These are phyloP conservation scores for Flaveria floridana DNA, from an alignment of 140 eudicot species.

Conservation along the genomic window DNA sequence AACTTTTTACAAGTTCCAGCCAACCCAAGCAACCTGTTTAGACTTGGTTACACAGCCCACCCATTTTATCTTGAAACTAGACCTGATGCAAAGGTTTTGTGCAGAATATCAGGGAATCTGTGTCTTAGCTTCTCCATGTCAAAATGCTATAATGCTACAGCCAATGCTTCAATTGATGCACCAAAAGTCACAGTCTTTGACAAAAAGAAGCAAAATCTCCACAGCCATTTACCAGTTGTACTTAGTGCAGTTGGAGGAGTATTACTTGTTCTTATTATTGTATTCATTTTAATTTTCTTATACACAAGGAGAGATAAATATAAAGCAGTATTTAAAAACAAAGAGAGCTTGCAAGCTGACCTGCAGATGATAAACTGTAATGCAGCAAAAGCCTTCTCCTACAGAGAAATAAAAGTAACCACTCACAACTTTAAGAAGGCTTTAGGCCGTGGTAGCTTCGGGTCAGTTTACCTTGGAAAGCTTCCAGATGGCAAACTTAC, in stretches of 20 bases:
- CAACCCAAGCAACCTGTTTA: not conserved
- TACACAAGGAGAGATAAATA: slow-evolving; percentile 48
- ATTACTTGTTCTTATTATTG: slow-evolving; percentile 36
- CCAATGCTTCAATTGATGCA: slow-evolving; percentile 56
- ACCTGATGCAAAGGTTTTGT: slow-evolving; percentile 23
- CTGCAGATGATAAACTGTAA: slow-evolving; percentile 50
- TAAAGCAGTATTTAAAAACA: slow-evolving; percentile 29
- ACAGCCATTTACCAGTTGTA: slow-evolving; percentile 51
- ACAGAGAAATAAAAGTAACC: slow-evolving; percentile 74
- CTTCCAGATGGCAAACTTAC: slow-evolving; percentile 66
- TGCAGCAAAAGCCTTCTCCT: slow-evolving; percentile 66
- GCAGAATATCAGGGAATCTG: slow-evolving; percentile 86
- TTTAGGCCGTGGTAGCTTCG: slow-evolving; percentile 92
- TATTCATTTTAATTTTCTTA: slow-evolving; percentile 42
- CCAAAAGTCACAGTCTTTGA: slow-evolving; percentile 79
- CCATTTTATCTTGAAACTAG: slow-evolving; percentile 14
- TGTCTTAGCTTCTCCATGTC: slow-evolving; percentile 67
- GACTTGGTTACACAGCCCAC: not conserved
- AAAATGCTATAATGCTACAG: slow-evolving; percentile 43
- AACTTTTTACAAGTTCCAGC: not conserved
- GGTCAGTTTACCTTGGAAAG: slow-evolving; percentile 81
- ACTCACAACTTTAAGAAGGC: slow-evolving; percentile 80
- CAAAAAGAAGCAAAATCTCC: slow-evolving; percentile 57
- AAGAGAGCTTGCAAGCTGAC: slow-evolving; percentile 48
- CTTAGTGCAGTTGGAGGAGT: slow-evolving; percentile 69